Conservation (phyloP, 2,329 filamentous ascomycete species). For the Coniella vitis region DNA sequence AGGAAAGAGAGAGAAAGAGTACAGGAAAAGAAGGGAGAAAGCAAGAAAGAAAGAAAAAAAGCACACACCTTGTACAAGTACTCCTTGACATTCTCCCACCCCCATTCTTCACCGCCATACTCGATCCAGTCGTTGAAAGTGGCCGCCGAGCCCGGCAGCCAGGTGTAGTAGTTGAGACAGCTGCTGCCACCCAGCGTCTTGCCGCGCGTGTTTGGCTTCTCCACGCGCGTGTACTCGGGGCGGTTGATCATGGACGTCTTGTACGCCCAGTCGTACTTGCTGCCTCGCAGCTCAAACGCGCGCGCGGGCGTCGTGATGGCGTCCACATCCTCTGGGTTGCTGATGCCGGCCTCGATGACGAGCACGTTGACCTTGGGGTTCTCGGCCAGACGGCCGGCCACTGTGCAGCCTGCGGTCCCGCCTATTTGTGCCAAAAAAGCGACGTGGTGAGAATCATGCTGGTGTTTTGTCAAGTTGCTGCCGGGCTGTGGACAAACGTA, state of each 20-base stretch:
- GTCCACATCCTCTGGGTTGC: conserved; percentile 41
- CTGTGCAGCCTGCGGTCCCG: conserved; percentile 40
- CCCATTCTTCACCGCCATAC: conserved; percentile 63
- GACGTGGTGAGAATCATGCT: not conserved
- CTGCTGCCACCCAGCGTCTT: conserved; percentile 53
- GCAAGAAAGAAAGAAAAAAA: no score
- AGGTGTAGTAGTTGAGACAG: conserved; percentile 57
- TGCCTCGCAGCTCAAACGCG: conserved; percentile 47
- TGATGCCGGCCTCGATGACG: conserved; percentile 41
- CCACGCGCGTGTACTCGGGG: conserved; percentile 51
- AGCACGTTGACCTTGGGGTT: conserved; percentile 39
- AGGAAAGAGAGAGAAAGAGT: no score
- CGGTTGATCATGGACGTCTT: conserved; percentile 56
- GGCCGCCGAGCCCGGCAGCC: conserved; percentile 50
- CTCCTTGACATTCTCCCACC: conserved; percentile 41
- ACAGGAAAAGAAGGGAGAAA: no score
- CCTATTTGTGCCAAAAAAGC: conserved; percentile 21
- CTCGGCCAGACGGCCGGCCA: conserved; percentile 46
- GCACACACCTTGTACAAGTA: conserved; percentile 44
- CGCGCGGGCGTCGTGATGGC: conserved; percentile 46
- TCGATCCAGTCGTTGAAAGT: conserved; percentile 66
- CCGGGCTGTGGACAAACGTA: no score
- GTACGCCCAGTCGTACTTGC: conserved; percentile 53
- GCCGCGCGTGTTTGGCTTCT: conserved; percentile 57
- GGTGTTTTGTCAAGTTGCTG: no score